Percentiles rank a stretch among this genome's conserved stretches.
Evolutionary conservation across 169 alveolate genomes (phyloP).

Genomic region (Ichthyophthirius multifiliis): DNA sequence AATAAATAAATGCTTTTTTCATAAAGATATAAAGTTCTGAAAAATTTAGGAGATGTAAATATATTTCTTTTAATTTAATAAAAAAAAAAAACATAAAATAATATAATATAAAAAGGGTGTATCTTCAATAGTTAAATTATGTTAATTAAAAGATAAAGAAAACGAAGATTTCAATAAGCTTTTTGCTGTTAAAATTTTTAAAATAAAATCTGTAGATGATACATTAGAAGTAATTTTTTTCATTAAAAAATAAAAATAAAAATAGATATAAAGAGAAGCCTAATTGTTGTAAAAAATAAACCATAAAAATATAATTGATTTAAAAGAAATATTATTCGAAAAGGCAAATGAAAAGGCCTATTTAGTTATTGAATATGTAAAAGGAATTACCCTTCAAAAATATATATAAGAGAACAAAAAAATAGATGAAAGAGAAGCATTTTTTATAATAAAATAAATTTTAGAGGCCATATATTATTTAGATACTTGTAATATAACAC

Average conservation of each 20-base stretch:
- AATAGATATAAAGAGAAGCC: neutral
- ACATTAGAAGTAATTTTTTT: neutral
- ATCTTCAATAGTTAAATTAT: neutral
- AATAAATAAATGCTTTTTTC: too few species aligned
- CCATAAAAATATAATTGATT: neutral
- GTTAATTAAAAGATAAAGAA: neutral
- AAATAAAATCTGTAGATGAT: neutral
- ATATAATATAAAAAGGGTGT: neutral
- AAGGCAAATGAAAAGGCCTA: neutral
- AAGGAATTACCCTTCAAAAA: neutral
- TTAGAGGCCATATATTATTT: neutral
- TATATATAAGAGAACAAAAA: neutral
- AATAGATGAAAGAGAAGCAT: neutral
- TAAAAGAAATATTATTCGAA: neutral
- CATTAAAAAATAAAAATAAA: neutral
- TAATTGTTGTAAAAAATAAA: neutral
- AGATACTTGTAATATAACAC: neutral
- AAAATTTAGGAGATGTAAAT: too few species aligned
- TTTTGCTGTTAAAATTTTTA: neutral
- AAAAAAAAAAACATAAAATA: too few species aligned
- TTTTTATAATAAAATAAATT: neutral
- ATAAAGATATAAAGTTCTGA: too few species aligned
- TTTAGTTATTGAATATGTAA: neutral
- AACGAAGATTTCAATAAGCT: neutral
- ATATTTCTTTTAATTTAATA: too few species aligned